These are phyloP conservation scores for Clarireedia homoeocarpa DNA, from an alignment of 2,329 filamentous ascomycete genomes.

Conservation along the genomic window DNA sequence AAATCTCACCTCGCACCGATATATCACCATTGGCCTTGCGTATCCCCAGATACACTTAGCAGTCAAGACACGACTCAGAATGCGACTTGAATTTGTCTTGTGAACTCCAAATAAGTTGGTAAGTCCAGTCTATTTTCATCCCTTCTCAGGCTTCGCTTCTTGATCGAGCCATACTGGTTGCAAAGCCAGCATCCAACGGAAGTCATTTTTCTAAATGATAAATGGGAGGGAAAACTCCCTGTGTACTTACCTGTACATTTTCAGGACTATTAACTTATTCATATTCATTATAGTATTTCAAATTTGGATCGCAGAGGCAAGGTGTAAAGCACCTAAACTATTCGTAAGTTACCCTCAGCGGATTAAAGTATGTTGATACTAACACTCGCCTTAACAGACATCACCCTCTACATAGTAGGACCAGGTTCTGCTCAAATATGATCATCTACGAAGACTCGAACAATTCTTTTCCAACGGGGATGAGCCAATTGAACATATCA, in stretches of 20 bases:
- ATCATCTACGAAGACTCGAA: not conserved
- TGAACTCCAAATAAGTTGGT: slow-evolving; percentile 17
- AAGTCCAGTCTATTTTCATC: slow-evolving; percentile 17
- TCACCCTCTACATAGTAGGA: not conserved
- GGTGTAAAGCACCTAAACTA: not conserved
- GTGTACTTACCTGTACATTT: slow-evolving; percentile 8
- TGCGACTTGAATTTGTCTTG: slow-evolving; percentile 15
- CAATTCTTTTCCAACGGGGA: not conserved
- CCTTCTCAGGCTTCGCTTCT: slow-evolving; percentile 2
- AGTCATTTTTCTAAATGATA: slow-evolving; percentile 13
- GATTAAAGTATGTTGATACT: not conserved
- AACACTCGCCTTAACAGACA: not conserved
- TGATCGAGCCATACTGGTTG: slow-evolving; percentile 8
- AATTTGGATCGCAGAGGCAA: not conserved
- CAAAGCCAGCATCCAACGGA: slow-evolving; percentile 7
- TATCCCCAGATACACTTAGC: slow-evolving; percentile 5
- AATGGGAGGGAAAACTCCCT: slow-evolving; percentile 17
- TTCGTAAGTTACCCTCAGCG: not conserved
- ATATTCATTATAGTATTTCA: not conserved
- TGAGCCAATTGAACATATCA: not conserved
- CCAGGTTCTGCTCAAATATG: not conserved
- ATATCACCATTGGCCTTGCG: slow-evolving; percentile 15
- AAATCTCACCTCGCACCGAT: slow-evolving; percentile 10
- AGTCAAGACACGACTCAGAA: slow-evolving; percentile 16
- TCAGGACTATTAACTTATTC: slow-evolving; percentile 9